A percentile compares a stretch with the other conserved stretches of the same genome.
Evolutionary conservation across 2,329 filamentous ascomycete species (phyloP).

Genomic region (Ceratocystis harringtonii): DNA sequence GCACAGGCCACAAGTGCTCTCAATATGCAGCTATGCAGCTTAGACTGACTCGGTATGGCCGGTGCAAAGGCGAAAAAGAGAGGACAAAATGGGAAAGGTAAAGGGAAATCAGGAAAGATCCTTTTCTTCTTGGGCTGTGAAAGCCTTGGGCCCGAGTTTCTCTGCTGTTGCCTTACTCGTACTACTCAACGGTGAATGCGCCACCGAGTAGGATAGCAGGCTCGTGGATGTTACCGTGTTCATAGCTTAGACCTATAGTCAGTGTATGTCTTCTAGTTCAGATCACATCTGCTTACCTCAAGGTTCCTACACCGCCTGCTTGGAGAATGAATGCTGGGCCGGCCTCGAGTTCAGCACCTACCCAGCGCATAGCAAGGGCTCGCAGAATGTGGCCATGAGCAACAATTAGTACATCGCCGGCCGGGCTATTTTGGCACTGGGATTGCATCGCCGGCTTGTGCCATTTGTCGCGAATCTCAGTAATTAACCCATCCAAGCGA

Average conservation of each 20-base stretch:
- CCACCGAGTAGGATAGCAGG: constrained; percentile 67
- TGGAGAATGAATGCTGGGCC: constrained; percentile 74
- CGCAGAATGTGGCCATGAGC: constrained; percentile 83
- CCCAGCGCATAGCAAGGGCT: constrained; percentile 79
- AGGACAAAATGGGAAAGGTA: background rate
- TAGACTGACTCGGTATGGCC: background rate
- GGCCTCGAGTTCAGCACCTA: constrained; percentile 54
- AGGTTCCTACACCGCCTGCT: constrained; percentile 66
- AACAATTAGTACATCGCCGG: constrained; percentile 43
- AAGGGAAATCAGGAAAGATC: background rate
- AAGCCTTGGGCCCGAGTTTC: background rate
- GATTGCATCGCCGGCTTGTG: constrained; percentile 48
- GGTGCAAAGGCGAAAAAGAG: background rate
- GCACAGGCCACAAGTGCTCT: background rate
- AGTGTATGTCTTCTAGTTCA: background rate
- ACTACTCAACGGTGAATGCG: constrained; percentile 41
- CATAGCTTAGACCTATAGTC: constrained; percentile 41
- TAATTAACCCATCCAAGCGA: constrained; percentile 61
- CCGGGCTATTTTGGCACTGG: constrained; percentile 20
- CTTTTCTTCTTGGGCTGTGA: background rate
- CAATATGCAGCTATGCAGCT: background rate
- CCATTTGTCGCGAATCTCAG: constrained; percentile 53
- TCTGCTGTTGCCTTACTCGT: background rate
- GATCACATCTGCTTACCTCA: constrained; percentile 40
- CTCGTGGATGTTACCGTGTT: constrained; percentile 63